Percentiles rank a stretch among this genome's conserved stretches.
Conservation (phyloP, 306 rosid species). For the Lablab purpureus region DNA sequence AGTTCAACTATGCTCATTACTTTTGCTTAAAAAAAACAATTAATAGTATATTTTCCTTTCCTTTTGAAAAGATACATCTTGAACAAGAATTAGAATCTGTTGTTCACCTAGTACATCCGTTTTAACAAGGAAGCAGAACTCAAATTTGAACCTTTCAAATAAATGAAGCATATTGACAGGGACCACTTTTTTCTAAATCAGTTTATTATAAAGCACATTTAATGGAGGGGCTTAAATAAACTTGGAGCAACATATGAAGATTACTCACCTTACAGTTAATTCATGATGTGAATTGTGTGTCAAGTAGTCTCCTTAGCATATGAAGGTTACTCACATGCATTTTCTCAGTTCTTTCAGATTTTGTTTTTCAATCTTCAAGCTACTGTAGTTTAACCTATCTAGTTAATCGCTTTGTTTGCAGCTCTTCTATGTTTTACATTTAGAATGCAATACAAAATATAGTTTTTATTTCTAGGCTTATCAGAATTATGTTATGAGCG, state of each 20-base stretch:
- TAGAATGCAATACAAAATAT: conserved; percentile 30
- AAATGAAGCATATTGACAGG: conserved; percentile 5
- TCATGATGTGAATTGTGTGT: background rate
- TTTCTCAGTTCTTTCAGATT: conserved; percentile 24
- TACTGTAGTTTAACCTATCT: conserved; percentile 28
- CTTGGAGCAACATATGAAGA: conserved; percentile 1
- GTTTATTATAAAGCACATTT: conserved; percentile 6
- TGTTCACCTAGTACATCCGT: background rate
- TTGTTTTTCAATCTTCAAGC: conserved; percentile 37
- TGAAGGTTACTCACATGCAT: background rate
- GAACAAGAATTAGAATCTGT: conserved; percentile 1
- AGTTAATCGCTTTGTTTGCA: background rate
- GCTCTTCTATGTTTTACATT: conserved; percentile 12
- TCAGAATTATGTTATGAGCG: conserved; percentile 22
- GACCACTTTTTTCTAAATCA: background rate
- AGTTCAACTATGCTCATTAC: background rate
- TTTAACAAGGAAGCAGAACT: background rate
- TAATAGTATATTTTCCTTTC: background rate
- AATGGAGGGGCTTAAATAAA: conserved; percentile 22
- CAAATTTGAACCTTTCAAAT: conserved; percentile 8
- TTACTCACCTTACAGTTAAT: background rate
- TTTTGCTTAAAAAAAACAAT: background rate
- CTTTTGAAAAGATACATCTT: background rate
- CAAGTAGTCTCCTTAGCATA: background rate
- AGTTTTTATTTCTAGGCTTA: conserved; percentile 36